Evolutionary conservation across 1,284 basidiomycete species (phyloP).

Genomic region (Takashimella tepidaria): DNA sequence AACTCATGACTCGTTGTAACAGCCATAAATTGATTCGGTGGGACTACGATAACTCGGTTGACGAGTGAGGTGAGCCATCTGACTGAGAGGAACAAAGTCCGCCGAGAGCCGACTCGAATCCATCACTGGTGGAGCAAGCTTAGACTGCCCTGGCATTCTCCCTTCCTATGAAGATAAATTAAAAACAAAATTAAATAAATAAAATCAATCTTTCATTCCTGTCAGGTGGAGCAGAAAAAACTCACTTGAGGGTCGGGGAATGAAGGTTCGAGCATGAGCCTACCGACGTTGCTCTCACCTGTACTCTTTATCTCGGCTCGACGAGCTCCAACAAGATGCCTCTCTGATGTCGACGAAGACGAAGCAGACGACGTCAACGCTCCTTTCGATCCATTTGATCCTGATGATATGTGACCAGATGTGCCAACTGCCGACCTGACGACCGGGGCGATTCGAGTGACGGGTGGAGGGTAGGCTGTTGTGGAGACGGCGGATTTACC

Average conservation of each 20-base stretch:
- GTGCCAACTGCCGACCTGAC: too few species aligned
- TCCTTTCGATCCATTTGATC: not conserved
- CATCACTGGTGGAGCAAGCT: not conserved
- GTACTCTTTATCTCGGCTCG: not conserved
- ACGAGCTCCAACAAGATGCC: not conserved
- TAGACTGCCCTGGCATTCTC: too few species aligned
- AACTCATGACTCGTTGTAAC: constrained; percentile 14
- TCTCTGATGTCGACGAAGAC: not conserved
- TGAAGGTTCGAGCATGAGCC: not conserved
- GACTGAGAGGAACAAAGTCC: constrained; percentile 6
- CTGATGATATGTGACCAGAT: not conserved
- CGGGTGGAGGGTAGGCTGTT: not conserved
- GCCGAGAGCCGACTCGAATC: constrained; percentile 1
- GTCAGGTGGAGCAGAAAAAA: too few species aligned
- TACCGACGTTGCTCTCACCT: not conserved
- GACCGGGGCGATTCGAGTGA: not conserved
- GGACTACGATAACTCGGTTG: constrained; percentile 12
- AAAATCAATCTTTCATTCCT: too few species aligned
- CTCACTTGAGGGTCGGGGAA: not conserved
- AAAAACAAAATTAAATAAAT: too few species aligned
- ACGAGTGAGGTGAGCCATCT: constrained; percentile 2
- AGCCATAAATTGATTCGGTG: constrained; percentile 17
- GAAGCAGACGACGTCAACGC: not conserved
- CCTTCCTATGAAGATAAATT: too few species aligned
- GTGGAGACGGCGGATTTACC: not conserved